A percentile compares a stretch with the other conserved stretches of the same genome.
Conservation (phyloP, 2,329 filamentous ascomycete genomes). For the Cercospora sp. region DNA sequence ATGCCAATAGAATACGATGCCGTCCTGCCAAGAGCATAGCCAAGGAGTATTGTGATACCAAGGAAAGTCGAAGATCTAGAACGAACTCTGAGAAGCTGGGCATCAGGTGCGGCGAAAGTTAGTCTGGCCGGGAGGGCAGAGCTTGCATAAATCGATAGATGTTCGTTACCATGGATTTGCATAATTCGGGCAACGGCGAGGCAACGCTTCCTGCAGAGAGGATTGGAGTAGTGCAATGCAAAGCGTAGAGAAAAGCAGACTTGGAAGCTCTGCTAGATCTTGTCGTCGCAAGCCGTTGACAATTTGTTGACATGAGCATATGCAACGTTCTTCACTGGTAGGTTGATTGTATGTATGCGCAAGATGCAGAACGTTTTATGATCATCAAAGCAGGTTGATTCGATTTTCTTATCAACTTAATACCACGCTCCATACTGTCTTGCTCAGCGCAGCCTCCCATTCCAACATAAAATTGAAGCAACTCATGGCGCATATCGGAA, state of each 20-base stretch:
- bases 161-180: not conserved
- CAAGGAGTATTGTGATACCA: not conserved
- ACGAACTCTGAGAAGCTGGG: not conserved
- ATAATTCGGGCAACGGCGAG: not conserved
- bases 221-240: no score
- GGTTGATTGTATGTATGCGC: no score
- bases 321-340: no score
- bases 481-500: slow-evolving; percentile 24
- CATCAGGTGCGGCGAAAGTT: not conserved
- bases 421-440: not conserved
- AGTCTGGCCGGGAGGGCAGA: not conserved
- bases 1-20: not conserved
- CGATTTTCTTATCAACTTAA: not conserved
- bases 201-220: no score
- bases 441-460: not conserved
- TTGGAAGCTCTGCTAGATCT: no score
- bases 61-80: not conserved
- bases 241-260: no score
- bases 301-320: no score
- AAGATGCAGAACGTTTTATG: no score
- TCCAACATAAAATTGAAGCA: not conserved
- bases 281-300: no score
- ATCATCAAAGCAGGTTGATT: not conserved
- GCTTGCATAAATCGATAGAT: not conserved
- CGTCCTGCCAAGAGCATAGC: not conserved